Base-by-base conservation (phyloP, 2,329 filamentous ascomycete species). In the Trichoderma atrobrunneum region DNA sequence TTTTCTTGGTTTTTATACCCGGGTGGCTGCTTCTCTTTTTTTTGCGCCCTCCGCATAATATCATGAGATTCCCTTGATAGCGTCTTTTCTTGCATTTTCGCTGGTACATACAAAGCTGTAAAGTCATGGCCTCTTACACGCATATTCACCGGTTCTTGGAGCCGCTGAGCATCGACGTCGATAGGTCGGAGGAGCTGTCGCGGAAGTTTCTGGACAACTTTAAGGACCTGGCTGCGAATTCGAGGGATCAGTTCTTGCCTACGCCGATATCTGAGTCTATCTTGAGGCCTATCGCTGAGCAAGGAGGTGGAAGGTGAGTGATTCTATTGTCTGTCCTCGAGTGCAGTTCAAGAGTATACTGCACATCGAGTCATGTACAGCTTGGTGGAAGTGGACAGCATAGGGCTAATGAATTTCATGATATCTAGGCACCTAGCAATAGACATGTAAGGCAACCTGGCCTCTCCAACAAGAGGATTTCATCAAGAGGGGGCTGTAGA, bases 231-330 rank as follows among this genome's bases (percentile, higher is more conserved):
- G 86, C 89, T 26, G 84, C 85, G 71, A 80, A 87, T 43, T 88
- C 87, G 1, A 72, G 80, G 26, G 81, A 86, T 51, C 88, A 90
- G 77, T 91, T 90, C 76, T 79, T 91, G 39, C 83, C 88, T 12
- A 90, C 89, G 3, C 89, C 89, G 61, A 89, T 91, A 75, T 87
- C 87, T 4, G 88, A 90, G 74, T 86, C 86, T 7, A 85, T 90
- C 68, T 77, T 90, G 74, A 83, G 86, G 48, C 87, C 86, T 12
- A 80, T 82, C 12, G 80, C 80, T 26, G 79, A 82, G 48, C 77
- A 78, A 67, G 81, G 82, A 74, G 82, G 82, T 72, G 84, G 85
- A 78, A 80, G 86, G 88, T 87, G 81, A 81, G 88, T 81, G 5
- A 11, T 39, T 18, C 18, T 18, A 48, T 36, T n/a, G 8, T n/a